A percentile compares a stretch with the other conserved stretches of the same genome.
Evolutionary conservation across 139 green algal species (phyloP).

Genomic region (Coccomyxa sp.): DNA sequence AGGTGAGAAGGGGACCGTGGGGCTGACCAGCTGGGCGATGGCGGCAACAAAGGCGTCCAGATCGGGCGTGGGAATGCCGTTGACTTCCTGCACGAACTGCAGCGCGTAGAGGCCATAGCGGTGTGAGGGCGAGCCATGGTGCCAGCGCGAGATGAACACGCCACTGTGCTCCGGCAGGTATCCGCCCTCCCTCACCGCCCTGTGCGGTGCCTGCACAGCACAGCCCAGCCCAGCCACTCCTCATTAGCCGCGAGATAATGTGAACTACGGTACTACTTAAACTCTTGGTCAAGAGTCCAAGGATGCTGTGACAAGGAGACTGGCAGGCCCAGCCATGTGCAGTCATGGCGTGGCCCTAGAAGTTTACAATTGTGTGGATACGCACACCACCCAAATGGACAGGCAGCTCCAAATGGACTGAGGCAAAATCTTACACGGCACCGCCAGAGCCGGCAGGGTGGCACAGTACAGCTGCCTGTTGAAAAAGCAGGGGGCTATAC

Average conservation of each 20-base stretch:
- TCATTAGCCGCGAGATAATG: too few species aligned
- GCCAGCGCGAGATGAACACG: conserved; percentile 70
- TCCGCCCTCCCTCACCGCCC: conserved; percentile 73
- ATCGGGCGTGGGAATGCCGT: conserved; percentile 44
- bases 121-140: conserved; percentile 80
- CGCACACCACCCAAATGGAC: too few species aligned
- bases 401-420: too few species aligned
- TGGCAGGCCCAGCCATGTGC: too few species aligned
- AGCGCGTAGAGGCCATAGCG: conserved; percentile 84
- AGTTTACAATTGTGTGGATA: too few species aligned
- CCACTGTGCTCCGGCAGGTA: conserved; percentile 58
- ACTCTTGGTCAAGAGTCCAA: too few species aligned
- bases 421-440: too few species aligned
- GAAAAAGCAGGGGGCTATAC: not conserved
- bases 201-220: conserved; percentile 56
- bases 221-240: not conserved
- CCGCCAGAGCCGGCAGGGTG: too few species aligned
- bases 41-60: conserved; percentile 69
- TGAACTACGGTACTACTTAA: too few species aligned
- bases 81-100: conserved; percentile 78
- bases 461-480: too few species aligned
- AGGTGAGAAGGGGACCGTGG: not conserved
- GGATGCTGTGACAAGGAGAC: too few species aligned
- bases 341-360: too few species aligned
- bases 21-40: conserved; percentile 43